These are phyloP conservation scores for Anethum foeniculum DNA, from an alignment of 140 eudicot species.

Conservation along the genomic window DNA sequence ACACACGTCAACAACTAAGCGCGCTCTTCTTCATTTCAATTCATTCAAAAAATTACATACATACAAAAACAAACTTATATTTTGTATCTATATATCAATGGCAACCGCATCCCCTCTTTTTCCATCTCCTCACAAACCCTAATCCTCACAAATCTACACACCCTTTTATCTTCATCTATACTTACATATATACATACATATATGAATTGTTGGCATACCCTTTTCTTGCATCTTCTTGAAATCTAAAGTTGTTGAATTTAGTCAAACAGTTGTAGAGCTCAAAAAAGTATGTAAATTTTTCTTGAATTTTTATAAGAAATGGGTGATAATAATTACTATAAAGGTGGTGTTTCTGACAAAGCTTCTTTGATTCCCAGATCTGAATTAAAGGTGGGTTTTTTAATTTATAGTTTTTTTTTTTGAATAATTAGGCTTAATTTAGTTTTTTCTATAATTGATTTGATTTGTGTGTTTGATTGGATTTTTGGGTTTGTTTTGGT, in stretches of 20 bases:
- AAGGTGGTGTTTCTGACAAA: background rate
- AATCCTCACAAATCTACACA: background rate
- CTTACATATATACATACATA: background rate
- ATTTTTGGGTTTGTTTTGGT: constrained; percentile 3
- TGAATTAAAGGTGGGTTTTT: constrained; percentile 11
- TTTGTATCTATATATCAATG: background rate
- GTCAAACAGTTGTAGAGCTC: background rate
- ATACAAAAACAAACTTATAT: background rate
- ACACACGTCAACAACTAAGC: constrained; percentile 6
- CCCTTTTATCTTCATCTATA: background rate
- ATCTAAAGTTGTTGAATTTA: background rate
- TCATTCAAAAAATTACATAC: constrained; percentile 1
- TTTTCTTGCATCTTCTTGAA: constrained; percentile 1
- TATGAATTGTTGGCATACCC: background rate
- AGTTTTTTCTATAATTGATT: background rate
- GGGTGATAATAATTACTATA: constrained; percentile 3
- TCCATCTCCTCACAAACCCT: constrained; percentile 1
- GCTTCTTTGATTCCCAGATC: constrained; percentile 13
- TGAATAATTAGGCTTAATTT: background rate
- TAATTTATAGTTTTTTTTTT: background rate
- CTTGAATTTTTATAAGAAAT: background rate
- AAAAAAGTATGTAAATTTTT: background rate
- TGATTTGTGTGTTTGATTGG: background rate
- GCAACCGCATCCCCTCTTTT: constrained; percentile 5
- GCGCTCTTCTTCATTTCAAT: constrained; percentile 18